phyloP scores from a whole-genome alignment of 2,329 filamentous ascomycete species.

The Bipolaris zeicola region DNA sequence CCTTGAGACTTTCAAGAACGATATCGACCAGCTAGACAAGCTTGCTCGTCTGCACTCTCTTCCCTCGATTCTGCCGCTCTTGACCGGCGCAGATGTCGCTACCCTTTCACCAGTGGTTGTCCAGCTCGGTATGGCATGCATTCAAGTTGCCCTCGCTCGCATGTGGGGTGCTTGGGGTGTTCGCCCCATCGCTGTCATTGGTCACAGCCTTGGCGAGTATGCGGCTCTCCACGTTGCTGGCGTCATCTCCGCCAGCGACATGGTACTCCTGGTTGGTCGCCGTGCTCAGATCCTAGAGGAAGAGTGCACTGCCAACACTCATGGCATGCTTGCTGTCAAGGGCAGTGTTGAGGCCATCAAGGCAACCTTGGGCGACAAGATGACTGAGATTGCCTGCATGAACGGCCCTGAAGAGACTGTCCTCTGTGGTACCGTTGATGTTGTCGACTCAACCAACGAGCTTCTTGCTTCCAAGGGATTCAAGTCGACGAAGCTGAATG shows the following conservation, averaged over 20 bases:
- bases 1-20: conserved; percentile 54
- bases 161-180: conserved; percentile 62
- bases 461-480: conserved; percentile 59
- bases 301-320: conserved; percentile 68
- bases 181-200: conserved; percentile 59
- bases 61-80: conserved; percentile 57
- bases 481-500: conserved; percentile 67
- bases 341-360: conserved; percentile 58
- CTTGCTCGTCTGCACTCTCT: conserved; percentile 54
- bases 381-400: conserved; percentile 69
- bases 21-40: conserved; percentile 57
- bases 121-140: conserved; percentile 60
- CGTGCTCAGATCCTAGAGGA: conserved; percentile 69
- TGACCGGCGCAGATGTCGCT: conserved; percentile 56
- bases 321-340: conserved; percentile 69
- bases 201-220: conserved; percentile 72
- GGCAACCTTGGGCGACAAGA: conserved; percentile 57
- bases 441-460: conserved; percentile 61
- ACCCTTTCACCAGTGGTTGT: conserved; percentile 59
- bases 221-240: conserved; percentile 73
- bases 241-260: conserved; percentile 71
- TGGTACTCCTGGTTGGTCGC: conserved; percentile 72
- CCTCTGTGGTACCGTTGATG: conserved; percentile 66
- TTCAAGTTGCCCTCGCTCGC: conserved; percentile 58
- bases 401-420: conserved; percentile 79